Conservation (phyloP, 345 rosid genomes). For the Excoecaria agallocha region DNA sequence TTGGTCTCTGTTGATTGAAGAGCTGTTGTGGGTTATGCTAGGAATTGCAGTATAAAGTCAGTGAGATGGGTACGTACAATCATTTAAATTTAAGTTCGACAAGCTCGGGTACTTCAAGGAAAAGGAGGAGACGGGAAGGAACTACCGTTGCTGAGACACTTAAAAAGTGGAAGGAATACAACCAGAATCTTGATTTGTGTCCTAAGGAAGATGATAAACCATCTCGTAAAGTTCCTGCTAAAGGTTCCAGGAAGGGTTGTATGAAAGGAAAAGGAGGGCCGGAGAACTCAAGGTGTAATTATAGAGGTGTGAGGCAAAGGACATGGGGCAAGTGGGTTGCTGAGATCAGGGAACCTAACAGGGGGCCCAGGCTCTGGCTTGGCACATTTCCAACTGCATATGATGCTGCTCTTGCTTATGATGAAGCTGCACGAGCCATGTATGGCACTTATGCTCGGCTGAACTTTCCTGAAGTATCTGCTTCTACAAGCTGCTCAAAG, state of each 20-base stretch:
- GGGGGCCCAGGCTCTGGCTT: conserved; percentile 70
- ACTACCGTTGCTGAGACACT: conserved; percentile 48
- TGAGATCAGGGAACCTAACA: conserved; percentile 72
- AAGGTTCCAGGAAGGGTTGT: conserved; percentile 80
- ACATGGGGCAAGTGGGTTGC: conserved; percentile 98
- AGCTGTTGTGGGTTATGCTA: not conserved
- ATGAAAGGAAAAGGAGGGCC: conserved; percentile 99
- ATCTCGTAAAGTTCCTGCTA: conserved; percentile 46
- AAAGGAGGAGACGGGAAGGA: conserved; percentile 54
- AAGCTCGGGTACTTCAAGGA: conserved; percentile 35
- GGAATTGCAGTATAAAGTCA: not conserved
- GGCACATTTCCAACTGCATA: conserved; percentile 68
- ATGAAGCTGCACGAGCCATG: conserved; percentile 70
- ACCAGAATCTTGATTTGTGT: conserved; percentile 33
- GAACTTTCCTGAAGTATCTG: conserved; percentile 41
- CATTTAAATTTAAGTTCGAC: conserved; percentile 21
- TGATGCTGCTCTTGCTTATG: conserved; percentile 86
- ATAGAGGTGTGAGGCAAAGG: conserved; percentile 87
- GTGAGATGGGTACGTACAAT: conserved; percentile 29
- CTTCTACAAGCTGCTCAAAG: not conserved
- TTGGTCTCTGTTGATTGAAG: not conserved
- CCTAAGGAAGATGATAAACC: conserved; percentile 19
- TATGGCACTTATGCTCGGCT: conserved; percentile 60
- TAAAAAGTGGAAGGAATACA: conserved; percentile 59
- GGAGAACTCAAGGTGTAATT: conserved; percentile 48